These are phyloP conservation scores for Pseudocercospora musae DNA, from an alignment of 2,329 filamentous ascomycete species.

Conservation along the genomic window DNA sequence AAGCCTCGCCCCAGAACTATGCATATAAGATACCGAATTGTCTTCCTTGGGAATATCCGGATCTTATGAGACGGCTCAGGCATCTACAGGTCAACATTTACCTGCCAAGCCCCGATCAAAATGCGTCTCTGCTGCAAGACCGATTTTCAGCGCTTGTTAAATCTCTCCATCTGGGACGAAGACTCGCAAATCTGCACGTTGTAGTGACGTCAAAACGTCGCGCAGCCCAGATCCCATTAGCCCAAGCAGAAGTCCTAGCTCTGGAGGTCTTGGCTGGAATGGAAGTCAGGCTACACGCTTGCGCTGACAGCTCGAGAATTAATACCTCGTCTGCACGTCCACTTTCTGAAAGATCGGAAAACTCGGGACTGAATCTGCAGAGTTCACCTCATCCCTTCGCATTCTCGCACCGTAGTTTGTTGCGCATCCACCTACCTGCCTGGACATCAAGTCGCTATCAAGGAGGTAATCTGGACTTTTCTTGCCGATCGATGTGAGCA, in stretches of 20 bases:
- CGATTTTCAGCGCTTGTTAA: slow-evolving; percentile 14
- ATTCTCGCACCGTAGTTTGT: neutral
- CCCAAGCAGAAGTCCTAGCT: slow-evolving; percentile 8
- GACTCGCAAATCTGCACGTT: slow-evolving; percentile 18
- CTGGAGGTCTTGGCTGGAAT: slow-evolving; percentile 20
- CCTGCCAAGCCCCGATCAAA: slow-evolving; percentile 11
- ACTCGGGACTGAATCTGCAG: neutral
- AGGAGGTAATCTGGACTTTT: neutral
- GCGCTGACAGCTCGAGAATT: too few relatives aligned
- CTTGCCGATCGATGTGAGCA: neutral
- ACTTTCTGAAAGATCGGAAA: neutral
- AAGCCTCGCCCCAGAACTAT: neutral
- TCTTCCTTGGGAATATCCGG: slow-evolving; percentile 25
- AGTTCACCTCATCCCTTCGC: neutral
- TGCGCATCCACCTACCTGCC: neutral
- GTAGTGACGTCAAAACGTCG: slow-evolving; percentile 19
- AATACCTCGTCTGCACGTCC: too few relatives aligned
- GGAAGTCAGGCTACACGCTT: too few relatives aligned
- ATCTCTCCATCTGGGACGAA: slow-evolving; percentile 18
- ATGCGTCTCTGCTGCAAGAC: slow-evolving; percentile 2
- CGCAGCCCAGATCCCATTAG: slow-evolving; percentile 12
- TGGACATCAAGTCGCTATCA: neutral
- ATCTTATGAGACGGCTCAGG: slow-evolving; percentile 17
- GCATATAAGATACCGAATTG: neutral
- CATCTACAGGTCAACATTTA: slow-evolving; percentile 23